Evolutionary conservation across 805 yeast genomes (phyloP), one percentile per base, ranked within the genome.

Genomic region (Pichia insulana): DNA sequence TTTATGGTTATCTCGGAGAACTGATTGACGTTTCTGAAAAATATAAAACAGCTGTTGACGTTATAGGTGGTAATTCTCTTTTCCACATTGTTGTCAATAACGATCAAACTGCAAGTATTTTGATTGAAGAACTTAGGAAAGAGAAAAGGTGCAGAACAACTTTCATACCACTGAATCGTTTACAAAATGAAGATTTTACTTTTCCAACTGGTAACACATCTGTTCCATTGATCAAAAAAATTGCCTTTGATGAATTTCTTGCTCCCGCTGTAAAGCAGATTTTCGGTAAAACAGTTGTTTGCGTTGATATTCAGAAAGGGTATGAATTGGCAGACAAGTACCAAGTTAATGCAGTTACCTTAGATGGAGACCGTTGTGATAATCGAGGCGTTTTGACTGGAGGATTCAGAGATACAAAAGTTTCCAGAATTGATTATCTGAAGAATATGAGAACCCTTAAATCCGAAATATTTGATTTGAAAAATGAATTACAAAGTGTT

Each of bases 291-390:
- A 77, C 92, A 0, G 74, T 89, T 34, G 89, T 92, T 1, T 80
- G 89, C 41, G 71, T 74, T 44, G 78, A 81, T 47, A 62, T 90
- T 36, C 78, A 73, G 37, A 68, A 70, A 26, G 95, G 95, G 3
- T 68, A 80, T 2, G 80, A 78, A 50, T 63, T 83, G 25, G 79
- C 95, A 0, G 73, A 74, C 37, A 61, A 65, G 9, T 74, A 68
- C 57, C 73, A 75, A 26, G 62, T 89, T 19, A 79, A 75, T 51
- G 84, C 95, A 1, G 83, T 92, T 13, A 92, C 98, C 0, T 64
- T 90, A 15, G 95, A 86, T 59, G 98, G 98, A 51, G 97, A 92
- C 57, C 69, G 86, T 49, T 86, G 86, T 39, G 94, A 86, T 52
- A 78, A 76, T 37, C 76, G 70, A 50, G 98, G 98, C 60, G 83